phyloP scores from a whole-genome alignment of 2,329 filamentous ascomycete species.

The Xylaria sp. region DNA sequence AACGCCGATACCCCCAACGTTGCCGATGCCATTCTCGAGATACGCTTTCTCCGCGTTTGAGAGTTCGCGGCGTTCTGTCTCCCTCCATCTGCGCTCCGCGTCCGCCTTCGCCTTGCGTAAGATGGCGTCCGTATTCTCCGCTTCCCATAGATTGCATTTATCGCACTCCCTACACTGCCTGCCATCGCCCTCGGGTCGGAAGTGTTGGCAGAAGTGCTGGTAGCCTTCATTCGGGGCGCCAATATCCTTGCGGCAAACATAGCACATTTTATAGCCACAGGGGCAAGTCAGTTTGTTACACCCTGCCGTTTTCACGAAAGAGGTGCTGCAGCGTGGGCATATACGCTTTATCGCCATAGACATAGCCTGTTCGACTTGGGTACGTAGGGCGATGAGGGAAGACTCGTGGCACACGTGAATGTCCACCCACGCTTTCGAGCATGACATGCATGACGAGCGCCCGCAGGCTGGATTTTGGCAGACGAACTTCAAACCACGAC shows the following conservation, averaged over 20 bases:
- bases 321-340: conserved; percentile 89
- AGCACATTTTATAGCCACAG: conserved; percentile 98
- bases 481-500: conserved; percentile 78
- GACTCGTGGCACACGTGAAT: conserved; percentile 92
- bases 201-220: conserved; percentile 95
- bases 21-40: conserved; percentile 61
- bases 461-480: conserved; percentile 77
- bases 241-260: conserved; percentile 86
- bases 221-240: conserved; percentile 75
- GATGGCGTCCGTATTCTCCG: conserved; percentile 76
- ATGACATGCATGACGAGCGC: conserved; percentile 81
- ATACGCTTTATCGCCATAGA: conserved; percentile 94
- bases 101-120: conserved; percentile 74
- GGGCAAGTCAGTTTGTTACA: conserved; percentile 98
- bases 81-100: conserved; percentile 77
- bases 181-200: conserved; percentile 80
- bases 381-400: conserved; percentile 81
- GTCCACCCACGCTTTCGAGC: conserved; percentile 84
- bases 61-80: conserved; percentile 68
- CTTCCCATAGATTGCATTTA: conserved; percentile 81
- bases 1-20: conserved; percentile 28
- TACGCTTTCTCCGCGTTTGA: conserved; percentile 65
- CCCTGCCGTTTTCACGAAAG: conserved; percentile 90
- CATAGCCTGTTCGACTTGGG: conserved; percentile 91
- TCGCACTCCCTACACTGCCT: conserved; percentile 81